Evolutionary conservation across 2,329 filamentous ascomycete genomes (phyloP).

Genomic region (Fusarium humuli): DNA sequence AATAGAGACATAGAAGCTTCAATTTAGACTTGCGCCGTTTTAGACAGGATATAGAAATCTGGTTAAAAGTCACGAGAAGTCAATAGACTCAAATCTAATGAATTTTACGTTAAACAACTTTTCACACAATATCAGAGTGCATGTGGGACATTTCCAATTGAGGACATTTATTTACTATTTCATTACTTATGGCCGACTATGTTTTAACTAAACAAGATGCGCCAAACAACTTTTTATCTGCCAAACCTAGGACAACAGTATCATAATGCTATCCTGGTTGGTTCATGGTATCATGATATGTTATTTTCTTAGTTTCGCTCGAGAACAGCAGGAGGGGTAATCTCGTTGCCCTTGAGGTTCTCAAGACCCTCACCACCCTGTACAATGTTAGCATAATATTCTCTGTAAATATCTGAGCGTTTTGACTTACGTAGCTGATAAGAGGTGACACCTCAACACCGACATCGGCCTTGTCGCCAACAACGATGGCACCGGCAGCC

Average conservation of each 20-base stretch:
- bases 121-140: background rate
- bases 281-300: constrained; percentile 31
- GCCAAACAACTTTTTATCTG: constrained; percentile 18
- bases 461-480: constrained; percentile 70
- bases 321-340: constrained; percentile 65
- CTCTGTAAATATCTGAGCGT: background rate
- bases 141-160: background rate
- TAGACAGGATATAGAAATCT: constrained; percentile 41
- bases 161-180: constrained; percentile 13
- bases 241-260: constrained; percentile 21
- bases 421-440: constrained; percentile 88
- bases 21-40: constrained; percentile 39
- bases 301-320: constrained; percentile 55
- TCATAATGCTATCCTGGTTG: constrained; percentile 30
- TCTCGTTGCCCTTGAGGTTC: constrained; percentile 63
- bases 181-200: constrained; percentile 15
- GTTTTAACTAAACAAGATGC: background rate
- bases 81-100: constrained; percentile 30
- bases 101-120: constrained; percentile 1
- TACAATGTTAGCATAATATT: constrained; percentile 17
- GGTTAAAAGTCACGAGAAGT: constrained; percentile 29
- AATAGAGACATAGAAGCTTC: constrained; percentile 23
- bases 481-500: constrained; percentile 80
- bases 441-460: constrained; percentile 93
- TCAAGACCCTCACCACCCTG: constrained; percentile 73